A percentile compares a stretch with the other conserved stretches of the same genome.
Conservation (phyloP, 805 yeast genomes). For the Komagataella kurtzmanii region DNA sequence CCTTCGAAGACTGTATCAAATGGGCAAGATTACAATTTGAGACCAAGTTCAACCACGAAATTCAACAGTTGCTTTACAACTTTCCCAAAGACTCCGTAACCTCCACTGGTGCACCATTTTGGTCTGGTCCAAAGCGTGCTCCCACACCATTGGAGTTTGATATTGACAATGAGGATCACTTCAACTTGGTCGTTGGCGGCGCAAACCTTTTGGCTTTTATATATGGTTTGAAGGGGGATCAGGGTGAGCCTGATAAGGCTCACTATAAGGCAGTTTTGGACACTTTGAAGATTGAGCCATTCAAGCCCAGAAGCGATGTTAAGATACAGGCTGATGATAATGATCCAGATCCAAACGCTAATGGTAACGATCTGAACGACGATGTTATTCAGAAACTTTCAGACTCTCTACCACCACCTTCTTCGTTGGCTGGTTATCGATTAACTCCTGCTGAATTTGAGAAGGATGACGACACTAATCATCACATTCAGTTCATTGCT, state of each 20-base stretch:
- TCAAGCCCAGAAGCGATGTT: slow-evolving; percentile 62
- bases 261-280: slow-evolving; percentile 41
- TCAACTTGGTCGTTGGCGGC: slow-evolving; percentile 73
- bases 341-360: slow-evolving; percentile 79
- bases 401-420: slow-evolving; percentile 75
- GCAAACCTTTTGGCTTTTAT: slow-evolving; percentile 87
- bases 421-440: slow-evolving; percentile 79
- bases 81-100: slow-evolving; percentile 93
- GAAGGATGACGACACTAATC: slow-evolving; percentile 94
- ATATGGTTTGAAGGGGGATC: slow-evolving; percentile 77
- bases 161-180: slow-evolving; percentile 61
- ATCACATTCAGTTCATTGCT: slow-evolving; percentile 89
- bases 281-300: slow-evolving; percentile 40
- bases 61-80: slow-evolving; percentile 79
- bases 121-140: slow-evolving; percentile 97
- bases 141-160: slow-evolving; percentile 81
- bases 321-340: slow-evolving; percentile 75
- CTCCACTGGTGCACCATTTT: slow-evolving; percentile 82
- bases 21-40: slow-evolving; percentile 95
- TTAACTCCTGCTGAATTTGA: slow-evolving; percentile 88
- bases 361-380: slow-evolving; percentile 30
- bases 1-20: slow-evolving; percentile 84
- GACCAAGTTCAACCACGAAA: slow-evolving; percentile 71
- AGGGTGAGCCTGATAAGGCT: slow-evolving; percentile 31
- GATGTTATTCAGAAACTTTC: slow-evolving; percentile 60